Evolutionary conservation across 768 basidiomycete species (phyloP).

Genomic region (Hysterangium stoloniferum): DNA sequence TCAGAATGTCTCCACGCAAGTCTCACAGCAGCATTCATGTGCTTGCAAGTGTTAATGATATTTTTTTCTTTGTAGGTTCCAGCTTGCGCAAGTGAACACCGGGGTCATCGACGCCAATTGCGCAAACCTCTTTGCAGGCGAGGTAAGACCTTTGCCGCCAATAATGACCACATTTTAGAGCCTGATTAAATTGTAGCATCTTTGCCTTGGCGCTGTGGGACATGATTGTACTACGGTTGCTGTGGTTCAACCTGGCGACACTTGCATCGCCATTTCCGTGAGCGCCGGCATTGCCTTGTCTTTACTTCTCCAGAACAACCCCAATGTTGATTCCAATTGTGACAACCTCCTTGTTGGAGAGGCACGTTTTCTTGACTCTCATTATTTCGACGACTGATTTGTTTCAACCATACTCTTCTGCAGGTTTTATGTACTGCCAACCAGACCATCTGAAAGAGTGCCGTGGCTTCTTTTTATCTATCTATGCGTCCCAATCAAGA

Average conservation of each 20-base stretch:
- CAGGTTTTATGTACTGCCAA: too few species aligned
- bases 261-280: conserved; percentile 37
- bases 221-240: conserved; percentile 51
- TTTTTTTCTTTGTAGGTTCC: conserved; percentile 33
- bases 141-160: conserved; percentile 27
- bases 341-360: conserved; percentile 52
- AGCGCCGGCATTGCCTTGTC: conserved; percentile 35
- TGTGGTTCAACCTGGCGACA: conserved; percentile 40
- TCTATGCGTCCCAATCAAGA: too few species aligned
- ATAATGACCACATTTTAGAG: background rate
- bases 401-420: too few species aligned
- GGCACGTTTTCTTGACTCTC: conserved; percentile 34
- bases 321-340: conserved; percentile 46
- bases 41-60: too few species aligned
- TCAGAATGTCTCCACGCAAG: conserved; percentile 41
- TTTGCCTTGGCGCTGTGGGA: conserved; percentile 51
- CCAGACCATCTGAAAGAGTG: too few species aligned
- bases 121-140: conserved; percentile 45
- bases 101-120: conserved; percentile 45
- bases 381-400: too few species aligned
- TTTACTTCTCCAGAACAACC: conserved; percentile 55
- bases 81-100: conserved; percentile 47
- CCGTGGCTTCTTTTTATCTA: too few species aligned
- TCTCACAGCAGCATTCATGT: conserved; percentile 1
- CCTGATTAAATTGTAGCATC: conserved; percentile 18